A percentile compares a stretch with the other conserved stretches of the same genome.
phyloP scores from a whole-genome alignment of 192 early-diverging fungal species.

The Backusella liffmaniae region DNA sequence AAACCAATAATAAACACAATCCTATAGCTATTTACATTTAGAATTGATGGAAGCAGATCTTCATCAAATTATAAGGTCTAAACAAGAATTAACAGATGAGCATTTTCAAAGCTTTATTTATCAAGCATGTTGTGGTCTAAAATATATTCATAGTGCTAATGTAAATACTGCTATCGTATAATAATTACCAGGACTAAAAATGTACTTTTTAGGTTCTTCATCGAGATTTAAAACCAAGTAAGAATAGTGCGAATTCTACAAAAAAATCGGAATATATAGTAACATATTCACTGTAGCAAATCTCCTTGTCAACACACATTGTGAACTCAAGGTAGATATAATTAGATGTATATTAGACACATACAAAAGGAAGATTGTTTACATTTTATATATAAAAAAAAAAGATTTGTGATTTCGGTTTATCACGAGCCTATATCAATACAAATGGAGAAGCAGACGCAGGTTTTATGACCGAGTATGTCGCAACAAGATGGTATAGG shows the following conservation, averaged over 20 bases:
- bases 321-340: slow-evolving; percentile 70
- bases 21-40: slow-evolving; percentile 80
- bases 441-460: slow-evolving; percentile 72
- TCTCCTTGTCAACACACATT: slow-evolving; percentile 86
- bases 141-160: slow-evolving; percentile 98
- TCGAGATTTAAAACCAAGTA: slow-evolving; percentile 94
- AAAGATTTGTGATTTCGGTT: slow-evolving; percentile 97
- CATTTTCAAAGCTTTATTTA: slow-evolving; percentile 99
- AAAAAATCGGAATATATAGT: not conserved
- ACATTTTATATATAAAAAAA: not conserved
- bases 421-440: slow-evolving; percentile 87
- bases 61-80: slow-evolving; percentile 90
- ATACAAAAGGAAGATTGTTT: not conserved
- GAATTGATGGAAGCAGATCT: slow-evolving; percentile 99
- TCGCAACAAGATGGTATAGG: slow-evolving; percentile 92
- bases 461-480: slow-evolving; percentile 96
- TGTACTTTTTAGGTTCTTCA: slow-evolving; percentile 65
- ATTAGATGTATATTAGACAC: not conserved
- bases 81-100: slow-evolving; percentile 88
- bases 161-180: slow-evolving; percentile 36
- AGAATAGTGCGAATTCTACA: not conserved
- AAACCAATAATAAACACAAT: not conserved
- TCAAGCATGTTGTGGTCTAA: slow-evolving; percentile 94
- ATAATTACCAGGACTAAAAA: not conserved
- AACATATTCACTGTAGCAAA: slow-evolving; percentile 47